These are phyloP conservation scores for Anthracocystis walkeri DNA, from an alignment of 1,284 basidiomycete species.

Conservation along the genomic window DNA sequence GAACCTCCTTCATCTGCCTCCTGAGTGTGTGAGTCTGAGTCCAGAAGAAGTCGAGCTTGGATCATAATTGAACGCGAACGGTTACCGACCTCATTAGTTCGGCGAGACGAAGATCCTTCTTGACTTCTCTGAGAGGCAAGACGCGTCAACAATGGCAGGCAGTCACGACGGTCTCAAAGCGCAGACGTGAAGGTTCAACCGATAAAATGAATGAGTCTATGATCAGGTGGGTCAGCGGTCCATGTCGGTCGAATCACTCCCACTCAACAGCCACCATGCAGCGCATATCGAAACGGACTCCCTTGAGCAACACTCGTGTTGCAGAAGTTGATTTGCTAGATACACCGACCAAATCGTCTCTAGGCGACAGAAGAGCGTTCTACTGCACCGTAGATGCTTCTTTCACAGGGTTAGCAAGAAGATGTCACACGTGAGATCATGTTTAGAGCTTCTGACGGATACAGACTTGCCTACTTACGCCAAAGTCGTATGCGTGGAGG, in stretches of 20 bases:
- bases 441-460: neutral
- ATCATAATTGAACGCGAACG: neutral
- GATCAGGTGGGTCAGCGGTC: neutral
- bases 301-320: too few species aligned
- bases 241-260: too few species aligned
- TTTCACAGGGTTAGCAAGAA: slow-evolving; percentile 19
- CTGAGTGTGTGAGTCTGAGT: slow-evolving; percentile 1
- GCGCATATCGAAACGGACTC: too few species aligned
- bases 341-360: too few species aligned
- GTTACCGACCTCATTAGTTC: neutral
- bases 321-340: too few species aligned
- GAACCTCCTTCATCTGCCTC: slow-evolving; percentile 1
- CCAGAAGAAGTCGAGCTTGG: neutral
- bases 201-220: neutral
- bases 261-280: neutral
- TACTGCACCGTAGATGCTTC: slow-evolving; percentile 21
- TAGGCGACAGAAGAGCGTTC: neutral
- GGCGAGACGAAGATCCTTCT: neutral
- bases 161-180: neutral
- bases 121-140: neutral
- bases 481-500: neutral
- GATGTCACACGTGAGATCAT: slow-evolving; percentile 19
- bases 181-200: neutral
- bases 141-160: neutral
- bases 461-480: neutral